Conservation (phyloP, 1,139 yeast species). For the Kluyveromyces sp. region DNA sequence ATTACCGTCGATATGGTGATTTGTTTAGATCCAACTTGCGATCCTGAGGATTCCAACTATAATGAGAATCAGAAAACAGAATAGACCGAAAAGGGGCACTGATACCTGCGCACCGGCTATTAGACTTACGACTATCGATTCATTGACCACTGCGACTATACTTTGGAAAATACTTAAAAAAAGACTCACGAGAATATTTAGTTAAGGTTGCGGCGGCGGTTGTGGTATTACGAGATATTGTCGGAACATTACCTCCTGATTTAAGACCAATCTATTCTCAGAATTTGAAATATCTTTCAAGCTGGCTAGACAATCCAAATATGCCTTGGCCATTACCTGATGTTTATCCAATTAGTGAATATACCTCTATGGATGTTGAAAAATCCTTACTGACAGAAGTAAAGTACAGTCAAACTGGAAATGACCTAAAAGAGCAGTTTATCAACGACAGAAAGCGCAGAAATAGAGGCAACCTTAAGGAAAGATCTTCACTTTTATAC, state of each 20-base stretch:
- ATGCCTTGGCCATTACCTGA: conserved; percentile 76
- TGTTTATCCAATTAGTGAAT: conserved; percentile 53
- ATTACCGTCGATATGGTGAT: conserved; percentile 52
- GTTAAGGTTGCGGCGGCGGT: conserved; percentile 72
- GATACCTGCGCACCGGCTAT: conserved; percentile 46
- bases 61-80: conserved; percentile 17
- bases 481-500: conserved; percentile 28
- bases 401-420: conserved; percentile 39
- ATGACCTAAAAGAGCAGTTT: conserved; percentile 24
- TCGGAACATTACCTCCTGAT: conserved; percentile 80
- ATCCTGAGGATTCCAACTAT: conserved; percentile 35
- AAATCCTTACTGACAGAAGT: conserved; percentile 73
- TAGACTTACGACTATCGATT: conserved; percentile 65
- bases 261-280: conserved; percentile 68
- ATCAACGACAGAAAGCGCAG: conserved; percentile 21
- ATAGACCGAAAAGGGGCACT: conserved; percentile 14
- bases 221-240: conserved; percentile 73
- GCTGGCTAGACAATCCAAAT: conserved; percentile 45
- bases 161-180: conserved; percentile 35
- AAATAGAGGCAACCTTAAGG: conserved; percentile 12
- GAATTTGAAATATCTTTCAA: conserved; percentile 51
- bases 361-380: conserved; percentile 67
- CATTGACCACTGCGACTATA: conserved; percentile 63
- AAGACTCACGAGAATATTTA: conserved; percentile 39
- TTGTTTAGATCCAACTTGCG: conserved; percentile 65